Base-by-base conservation (phyloP, 129 eudicot species). In the Flaveria sonorensis region DNA sequence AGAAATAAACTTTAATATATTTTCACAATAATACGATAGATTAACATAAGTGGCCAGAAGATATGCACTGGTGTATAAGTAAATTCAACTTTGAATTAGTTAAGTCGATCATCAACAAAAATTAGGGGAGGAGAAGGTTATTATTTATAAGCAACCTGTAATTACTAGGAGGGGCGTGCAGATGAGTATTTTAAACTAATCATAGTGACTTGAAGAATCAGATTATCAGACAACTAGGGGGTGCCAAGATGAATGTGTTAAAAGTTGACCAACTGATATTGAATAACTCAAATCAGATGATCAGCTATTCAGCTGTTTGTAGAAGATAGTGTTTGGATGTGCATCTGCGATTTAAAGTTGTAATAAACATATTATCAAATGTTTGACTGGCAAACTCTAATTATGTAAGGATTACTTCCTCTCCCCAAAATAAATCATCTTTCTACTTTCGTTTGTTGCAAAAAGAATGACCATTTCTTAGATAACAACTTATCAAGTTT, bases 371-470 rank as follows among this genome's bases (percentile, higher is more conserved):
- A 62, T 7, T 62, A 62, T 62, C 19, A 62, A 28, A 61, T 28
- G 68, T 62, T 26, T 28, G 67, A 13, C 3, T 61, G 67, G 67
- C 40, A 59, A 59, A 23, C 36, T 59, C 65, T 59, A 21, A 23
- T 10, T 21, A 56, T 21, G 32, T 20, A 57, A 57, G 32, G 16
- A 18, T 18, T 53, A 53, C 60, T 53, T 9, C 32, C 65, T 23
- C 32, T 19, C 62, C 61, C 5, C 9, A 53, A 20, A 20, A 57
- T 0, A 18, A 14, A n/a, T 10, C 30, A 8, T 14, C 64, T 57
- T 57, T 52, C 60, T 57, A 57, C 20, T 57, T 57, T 21, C 0
- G 4, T 57, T 57, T 57, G 64, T 57, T 28, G 20, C 64, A 57
- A 57, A 57, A 57, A 55, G 26, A 57, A 57, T 57, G 64, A 20